A percentile compares a stretch with the other conserved stretches of the same genome.
Conservation (phyloP, 768 basidiomycete species). For the Boletus edulis region DNA sequence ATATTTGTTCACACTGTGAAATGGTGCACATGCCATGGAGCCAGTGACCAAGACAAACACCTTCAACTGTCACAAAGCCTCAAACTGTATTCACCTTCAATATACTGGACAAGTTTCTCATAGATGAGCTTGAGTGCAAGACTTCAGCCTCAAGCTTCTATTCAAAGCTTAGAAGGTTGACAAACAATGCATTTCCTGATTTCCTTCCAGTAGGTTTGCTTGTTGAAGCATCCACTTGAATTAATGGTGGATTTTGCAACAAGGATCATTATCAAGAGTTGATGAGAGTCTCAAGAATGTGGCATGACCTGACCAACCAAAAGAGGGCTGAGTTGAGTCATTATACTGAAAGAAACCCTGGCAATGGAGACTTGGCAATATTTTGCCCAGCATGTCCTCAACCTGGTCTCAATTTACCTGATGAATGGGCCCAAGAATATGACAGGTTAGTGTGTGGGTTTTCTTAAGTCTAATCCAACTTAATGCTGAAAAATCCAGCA, state of each 20-base stretch:
- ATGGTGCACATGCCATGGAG: neutral
- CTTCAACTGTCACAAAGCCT: constrained; percentile 10
- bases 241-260: too few relatives aligned
- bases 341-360: neutral
- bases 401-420: too few relatives aligned
- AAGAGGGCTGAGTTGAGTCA: neutral
- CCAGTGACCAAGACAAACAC: neutral
- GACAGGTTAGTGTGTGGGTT: too few relatives aligned
- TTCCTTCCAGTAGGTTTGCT: neutral
- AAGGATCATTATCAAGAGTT: neutral
- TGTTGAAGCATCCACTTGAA: too few relatives aligned
- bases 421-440: too few relatives aligned
- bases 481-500: too few relatives aligned
- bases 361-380: neutral
- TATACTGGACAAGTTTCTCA: constrained; percentile 19
- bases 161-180: neutral
- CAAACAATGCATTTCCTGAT: neutral
- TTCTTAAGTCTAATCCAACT: too few relatives aligned
- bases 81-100: constrained; percentile 21
- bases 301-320: neutral
- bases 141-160: neutral
- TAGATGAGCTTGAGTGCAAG: constrained; percentile 20
- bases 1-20: neutral
- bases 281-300: neutral
- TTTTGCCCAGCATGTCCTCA: neutral